Evolutionary conservation across 1,284 basidiomycete species (phyloP).

Genomic region (Caloboletus inedulis): DNA sequence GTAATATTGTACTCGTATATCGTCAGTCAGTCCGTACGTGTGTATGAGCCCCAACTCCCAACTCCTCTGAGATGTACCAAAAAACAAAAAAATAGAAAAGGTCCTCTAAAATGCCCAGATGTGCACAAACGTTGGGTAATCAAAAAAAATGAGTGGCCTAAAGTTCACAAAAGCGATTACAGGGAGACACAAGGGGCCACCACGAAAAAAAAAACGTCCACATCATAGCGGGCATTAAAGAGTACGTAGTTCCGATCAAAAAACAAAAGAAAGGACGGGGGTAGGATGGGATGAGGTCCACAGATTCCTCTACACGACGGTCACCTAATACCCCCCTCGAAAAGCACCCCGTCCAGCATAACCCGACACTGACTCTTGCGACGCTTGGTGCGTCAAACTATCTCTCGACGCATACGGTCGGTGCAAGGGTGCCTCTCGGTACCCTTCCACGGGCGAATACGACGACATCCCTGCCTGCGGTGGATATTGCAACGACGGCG

Average conservation of each 20-base stretch:
- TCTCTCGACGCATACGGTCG: slow-evolving; percentile 38
- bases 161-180: slow-evolving; percentile 6
- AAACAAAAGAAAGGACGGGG: no score
- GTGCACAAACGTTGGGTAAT: slow-evolving; percentile 10
- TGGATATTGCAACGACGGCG: slow-evolving; percentile 24
- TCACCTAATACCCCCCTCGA: slow-evolving; percentile 31
- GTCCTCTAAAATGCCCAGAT: slow-evolving; percentile 16
- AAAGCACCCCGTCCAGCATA: slow-evolving; percentile 37
- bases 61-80: not conserved
- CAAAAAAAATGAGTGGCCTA: slow-evolving; percentile 10
- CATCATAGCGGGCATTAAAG: slow-evolving; percentile 24
- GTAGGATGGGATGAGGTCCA: no score
- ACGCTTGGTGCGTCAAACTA: slow-evolving; percentile 6
- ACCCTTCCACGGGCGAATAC: slow-evolving; percentile 28
- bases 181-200: not conserved
- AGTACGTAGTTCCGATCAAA: not conserved
- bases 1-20: not conserved
- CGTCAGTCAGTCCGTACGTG: not conserved
- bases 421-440: slow-evolving; percentile 49
- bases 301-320: not conserved
- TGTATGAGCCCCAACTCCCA: no score
- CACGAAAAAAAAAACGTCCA: not conserved
- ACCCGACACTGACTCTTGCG: slow-evolving; percentile 20
- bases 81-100: not conserved
- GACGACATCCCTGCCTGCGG: slow-evolving; percentile 26